Conservation (phyloP, 1,284 basidiomycete genomes). For the Apiotrichum gamsii region DNA sequence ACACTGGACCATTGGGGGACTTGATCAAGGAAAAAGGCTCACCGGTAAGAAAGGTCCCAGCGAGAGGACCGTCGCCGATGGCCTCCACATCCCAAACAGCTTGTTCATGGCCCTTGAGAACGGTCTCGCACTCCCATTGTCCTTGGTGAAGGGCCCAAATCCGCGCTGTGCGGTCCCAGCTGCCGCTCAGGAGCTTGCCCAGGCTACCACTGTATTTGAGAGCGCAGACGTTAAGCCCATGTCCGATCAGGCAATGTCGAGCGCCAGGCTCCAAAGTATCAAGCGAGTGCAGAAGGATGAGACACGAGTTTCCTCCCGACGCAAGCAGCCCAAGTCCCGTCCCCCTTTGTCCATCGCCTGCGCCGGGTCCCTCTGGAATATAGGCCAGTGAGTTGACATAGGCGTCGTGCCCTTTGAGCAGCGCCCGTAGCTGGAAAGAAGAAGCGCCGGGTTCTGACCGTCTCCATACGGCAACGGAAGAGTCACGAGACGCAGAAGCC, state of each 20-base stretch:
- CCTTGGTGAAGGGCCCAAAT: constrained; percentile 21
- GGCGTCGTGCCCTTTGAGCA: constrained; percentile 31
- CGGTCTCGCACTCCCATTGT: constrained; percentile 19
- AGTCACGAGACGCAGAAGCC: constrained; percentile 29
- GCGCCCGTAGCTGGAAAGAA: constrained; percentile 14
- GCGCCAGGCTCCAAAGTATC: constrained; percentile 18
- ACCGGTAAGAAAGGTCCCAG: constrained; percentile 27
- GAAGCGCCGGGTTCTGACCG: not conserved
- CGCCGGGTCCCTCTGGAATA: too few species aligned
- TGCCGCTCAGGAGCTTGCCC: constrained; percentile 29
- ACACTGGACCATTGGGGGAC: too few species aligned
- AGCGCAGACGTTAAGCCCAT: constrained; percentile 32
- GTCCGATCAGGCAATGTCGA: constrained; percentile 23
- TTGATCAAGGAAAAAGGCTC: too few species aligned
- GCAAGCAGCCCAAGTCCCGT: constrained; percentile 19
- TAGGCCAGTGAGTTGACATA: constrained; percentile 37
- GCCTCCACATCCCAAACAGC: constrained; percentile 35
- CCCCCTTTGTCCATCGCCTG: too few species aligned
- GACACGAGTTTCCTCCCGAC: constrained; percentile 30
- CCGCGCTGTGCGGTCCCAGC: constrained; percentile 36
- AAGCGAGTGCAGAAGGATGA: constrained; percentile 35
- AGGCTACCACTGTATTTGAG: constrained; percentile 18
- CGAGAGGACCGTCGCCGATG: constrained; percentile 20
- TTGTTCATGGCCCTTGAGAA: constrained; percentile 28
- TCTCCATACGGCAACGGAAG: constrained; percentile 30